phyloP scores from a whole-genome alignment of 2,329 filamentous ascomycete genomes.

The Fusarium graminum region DNA sequence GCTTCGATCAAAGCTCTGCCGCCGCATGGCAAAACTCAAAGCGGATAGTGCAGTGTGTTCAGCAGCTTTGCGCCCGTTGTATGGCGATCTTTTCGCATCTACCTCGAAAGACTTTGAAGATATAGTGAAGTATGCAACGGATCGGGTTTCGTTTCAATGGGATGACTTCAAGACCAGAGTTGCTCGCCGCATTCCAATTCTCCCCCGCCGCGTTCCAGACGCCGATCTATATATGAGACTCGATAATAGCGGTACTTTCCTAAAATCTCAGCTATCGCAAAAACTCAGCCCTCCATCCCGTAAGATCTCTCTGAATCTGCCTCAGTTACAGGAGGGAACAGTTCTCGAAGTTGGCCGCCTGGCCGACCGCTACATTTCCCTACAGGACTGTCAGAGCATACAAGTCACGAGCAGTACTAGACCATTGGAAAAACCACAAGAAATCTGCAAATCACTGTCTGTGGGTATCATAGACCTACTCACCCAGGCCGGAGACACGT shows the following conservation, averaged over 20 bases:
- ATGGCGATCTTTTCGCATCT: slow-evolving; percentile 16
- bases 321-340: not conserved
- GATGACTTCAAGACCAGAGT: slow-evolving; percentile 54
- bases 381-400: rapidly evolving
- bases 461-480: not conserved
- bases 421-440: not conserved
- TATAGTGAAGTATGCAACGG: slow-evolving; percentile 30
- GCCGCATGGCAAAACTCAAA: slow-evolving; percentile 70
- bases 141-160: slow-evolving; percentile 56
- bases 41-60: slow-evolving; percentile 12
- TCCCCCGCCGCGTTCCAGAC: slow-evolving; percentile 56
- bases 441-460: not conserved
- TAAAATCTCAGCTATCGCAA: not conserved
- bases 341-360: not conserved
- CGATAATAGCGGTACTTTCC: slow-evolving; percentile 53
- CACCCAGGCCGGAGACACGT: slow-evolving; percentile 33
- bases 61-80: not conserved
- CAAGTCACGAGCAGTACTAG: no score
- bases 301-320: rapidly evolving
- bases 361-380: not conserved
- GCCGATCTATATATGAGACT: slow-evolving; percentile 55
- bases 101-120: not conserved
- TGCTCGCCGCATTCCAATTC: slow-evolving; percentile 55
- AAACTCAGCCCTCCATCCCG: slow-evolving; percentile 45
- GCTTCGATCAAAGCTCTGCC: slow-evolving; percentile 64